A percentile compares a stretch with the other conserved stretches of the same genome.
Conservation (phyloP, 2,329 filamentous ascomycete genomes). For the Arachnopeziza araneosa region DNA sequence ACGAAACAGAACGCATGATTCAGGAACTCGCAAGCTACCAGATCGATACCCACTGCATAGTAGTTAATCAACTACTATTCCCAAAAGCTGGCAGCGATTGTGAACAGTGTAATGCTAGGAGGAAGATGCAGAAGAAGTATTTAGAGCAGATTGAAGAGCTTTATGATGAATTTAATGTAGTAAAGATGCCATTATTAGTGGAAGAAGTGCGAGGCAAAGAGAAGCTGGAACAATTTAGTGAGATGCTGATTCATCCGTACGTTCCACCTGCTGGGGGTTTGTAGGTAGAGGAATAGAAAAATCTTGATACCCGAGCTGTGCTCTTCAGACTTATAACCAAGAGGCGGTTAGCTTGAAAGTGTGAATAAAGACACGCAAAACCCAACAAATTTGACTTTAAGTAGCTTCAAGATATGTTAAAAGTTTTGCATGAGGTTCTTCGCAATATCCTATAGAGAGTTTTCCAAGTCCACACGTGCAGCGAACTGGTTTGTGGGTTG, state of each 20-base stretch:
- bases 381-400: too few species aligned
- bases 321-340: too few species aligned
- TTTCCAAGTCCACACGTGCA: too few species aligned
- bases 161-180: constrained; percentile 98
- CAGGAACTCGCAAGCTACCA: constrained; percentile 90
- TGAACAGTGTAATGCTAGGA: constrained; percentile 88
- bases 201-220: constrained; percentile 97
- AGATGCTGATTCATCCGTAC: constrained; percentile 75
- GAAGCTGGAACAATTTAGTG: constrained; percentile 82
- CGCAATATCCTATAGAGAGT: too few species aligned
- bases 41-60: constrained; percentile 96
- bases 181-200: constrained; percentile 93
- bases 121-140: constrained; percentile 99
- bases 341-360: too few species aligned
- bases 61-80: constrained; percentile 96
- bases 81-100: constrained; percentile 79
- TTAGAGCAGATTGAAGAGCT: constrained; percentile 97
- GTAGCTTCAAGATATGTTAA: too few species aligned
- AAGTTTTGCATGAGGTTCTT: too few species aligned
- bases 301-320: background rate
- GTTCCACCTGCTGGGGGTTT: constrained; percentile 50
- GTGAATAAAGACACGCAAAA: too few species aligned
- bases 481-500: too few species aligned
- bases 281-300: constrained; percentile 13
- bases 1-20: constrained; percentile 99